Evolutionary conservation across 2,329 filamentous ascomycete genomes (phyloP).

Genomic region (Phialemonium atrogriseum): DNA sequence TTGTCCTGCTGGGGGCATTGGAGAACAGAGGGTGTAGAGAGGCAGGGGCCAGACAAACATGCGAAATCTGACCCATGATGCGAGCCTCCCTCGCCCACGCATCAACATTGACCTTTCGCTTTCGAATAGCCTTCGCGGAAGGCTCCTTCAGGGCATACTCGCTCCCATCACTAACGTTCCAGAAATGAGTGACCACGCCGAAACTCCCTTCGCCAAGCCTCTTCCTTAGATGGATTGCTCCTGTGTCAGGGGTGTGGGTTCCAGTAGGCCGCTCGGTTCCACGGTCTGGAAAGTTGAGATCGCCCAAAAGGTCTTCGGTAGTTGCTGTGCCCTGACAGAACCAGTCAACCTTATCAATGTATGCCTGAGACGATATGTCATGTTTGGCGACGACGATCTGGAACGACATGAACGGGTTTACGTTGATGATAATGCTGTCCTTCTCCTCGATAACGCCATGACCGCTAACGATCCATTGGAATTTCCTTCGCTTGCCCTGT

Average conservation of each 20-base stretch:
- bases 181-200: constrained; percentile 11
- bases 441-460: constrained; percentile 1
- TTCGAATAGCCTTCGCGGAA: constrained; percentile 3
- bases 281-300: not conserved
- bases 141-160: constrained; percentile 16
- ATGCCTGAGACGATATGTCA: constrained; percentile 3
- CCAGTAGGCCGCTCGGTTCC: not conserved
- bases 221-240: constrained; percentile 5
- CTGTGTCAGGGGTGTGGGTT: not conserved
- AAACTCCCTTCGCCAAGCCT: constrained; percentile 11
- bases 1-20: not conserved
- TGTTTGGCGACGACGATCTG: not conserved
- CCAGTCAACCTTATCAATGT: not conserved
- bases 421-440: not conserved
- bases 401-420: not conserved
- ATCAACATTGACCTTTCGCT: not conserved
- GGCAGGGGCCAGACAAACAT: not conserved
- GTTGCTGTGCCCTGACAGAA: not conserved
- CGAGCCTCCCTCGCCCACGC: not conserved
- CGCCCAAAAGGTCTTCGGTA: not conserved
- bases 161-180: constrained; percentile 15
- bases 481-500: constrained; percentile 10
- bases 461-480: constrained; percentile 16
- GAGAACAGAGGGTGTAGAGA: not conserved
- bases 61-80: not conserved